phyloP scores from a whole-genome alignment of 805 yeast genomes.

The Metschnikowia anglica region DNA sequence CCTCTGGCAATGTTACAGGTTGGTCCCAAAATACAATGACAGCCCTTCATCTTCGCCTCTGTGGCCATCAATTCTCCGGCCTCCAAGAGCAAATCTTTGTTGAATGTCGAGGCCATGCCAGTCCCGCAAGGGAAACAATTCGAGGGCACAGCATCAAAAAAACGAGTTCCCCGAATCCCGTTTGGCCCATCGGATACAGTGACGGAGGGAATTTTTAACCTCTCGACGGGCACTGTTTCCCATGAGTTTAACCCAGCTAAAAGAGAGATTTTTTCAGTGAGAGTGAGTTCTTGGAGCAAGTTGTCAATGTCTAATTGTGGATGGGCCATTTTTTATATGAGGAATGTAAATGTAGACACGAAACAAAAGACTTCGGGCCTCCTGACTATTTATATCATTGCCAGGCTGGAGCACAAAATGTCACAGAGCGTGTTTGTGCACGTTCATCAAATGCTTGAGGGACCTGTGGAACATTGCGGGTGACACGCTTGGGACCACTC shows the following conservation, averaged over 20 bases:
- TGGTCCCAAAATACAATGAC: conserved; percentile 45
- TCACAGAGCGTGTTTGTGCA: too few species aligned
- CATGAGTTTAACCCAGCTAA: conserved; percentile 32
- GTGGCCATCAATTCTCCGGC: conserved; percentile 54
- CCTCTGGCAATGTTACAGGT: conserved; percentile 53
- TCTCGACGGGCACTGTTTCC: conserved; percentile 15
- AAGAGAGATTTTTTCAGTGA: conserved; percentile 36
- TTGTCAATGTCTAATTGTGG: conserved; percentile 30
- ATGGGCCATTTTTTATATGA: conserved; percentile 5
- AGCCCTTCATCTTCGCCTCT: conserved; percentile 56
- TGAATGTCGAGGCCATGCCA: conserved; percentile 56
- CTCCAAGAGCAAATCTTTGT: conserved; percentile 46
- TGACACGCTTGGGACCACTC: too few species aligned
- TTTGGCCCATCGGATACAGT: conserved; percentile 56
- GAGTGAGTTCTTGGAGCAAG: conserved; percentile 31
- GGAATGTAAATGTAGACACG: background rate
- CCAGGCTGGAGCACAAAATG: too few species aligned
- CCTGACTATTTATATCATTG: background rate
- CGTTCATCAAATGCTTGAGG: too few species aligned
- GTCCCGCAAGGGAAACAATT: conserved; percentile 65
- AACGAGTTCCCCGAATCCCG: conserved; percentile 59
- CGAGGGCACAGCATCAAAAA: conserved; percentile 51
- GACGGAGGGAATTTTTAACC: conserved; percentile 21
- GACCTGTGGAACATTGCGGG: too few species aligned
- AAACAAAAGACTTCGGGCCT: background rate